phyloP scores from a whole-genome alignment of 1,139 yeast species.

The Yamadazyma songkhlaensis region DNA sequence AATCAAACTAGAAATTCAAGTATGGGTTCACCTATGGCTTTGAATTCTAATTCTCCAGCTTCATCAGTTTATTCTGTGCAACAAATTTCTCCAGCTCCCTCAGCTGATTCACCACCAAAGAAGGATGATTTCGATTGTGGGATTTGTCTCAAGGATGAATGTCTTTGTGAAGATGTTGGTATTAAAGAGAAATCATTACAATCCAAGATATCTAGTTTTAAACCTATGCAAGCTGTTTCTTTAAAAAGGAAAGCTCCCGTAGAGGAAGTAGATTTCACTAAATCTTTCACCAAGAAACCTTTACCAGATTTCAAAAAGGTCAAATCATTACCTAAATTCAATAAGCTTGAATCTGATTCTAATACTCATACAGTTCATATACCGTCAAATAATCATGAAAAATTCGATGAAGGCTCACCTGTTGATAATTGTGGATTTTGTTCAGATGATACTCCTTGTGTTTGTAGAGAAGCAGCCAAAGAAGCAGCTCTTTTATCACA shows the following conservation, averaged over 20 bases:
- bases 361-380: not conserved
- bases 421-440: conserved; percentile 91
- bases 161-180: conserved; percentile 69
- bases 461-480: conserved; percentile 80
- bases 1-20: not conserved
- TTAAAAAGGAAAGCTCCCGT: conserved; percentile 29
- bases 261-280: conserved; percentile 54
- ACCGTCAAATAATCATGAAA: not conserved
- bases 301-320: conserved; percentile 40
- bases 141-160: conserved; percentile 65
- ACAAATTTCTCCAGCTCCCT: conserved; percentile 56
- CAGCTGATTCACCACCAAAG: conserved; percentile 44
- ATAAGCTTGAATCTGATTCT: not conserved
- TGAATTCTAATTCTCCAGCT: conserved; percentile 27
- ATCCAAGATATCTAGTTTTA: conserved; percentile 29
- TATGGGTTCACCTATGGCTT: conserved; percentile 10
- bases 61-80: conserved; percentile 38
- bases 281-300: conserved; percentile 38
- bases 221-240: conserved; percentile 63
- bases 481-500: conserved; percentile 46
- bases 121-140: conserved; percentile 50
- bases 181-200: conserved; percentile 26
- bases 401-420: conserved; percentile 46
- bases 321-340: conserved; percentile 7
- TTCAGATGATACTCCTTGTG: conserved; percentile 88